phyloP scores from a whole-genome alignment of 2,329 filamentous ascomycete species.

The Rutstroemia sp. region DNA sequence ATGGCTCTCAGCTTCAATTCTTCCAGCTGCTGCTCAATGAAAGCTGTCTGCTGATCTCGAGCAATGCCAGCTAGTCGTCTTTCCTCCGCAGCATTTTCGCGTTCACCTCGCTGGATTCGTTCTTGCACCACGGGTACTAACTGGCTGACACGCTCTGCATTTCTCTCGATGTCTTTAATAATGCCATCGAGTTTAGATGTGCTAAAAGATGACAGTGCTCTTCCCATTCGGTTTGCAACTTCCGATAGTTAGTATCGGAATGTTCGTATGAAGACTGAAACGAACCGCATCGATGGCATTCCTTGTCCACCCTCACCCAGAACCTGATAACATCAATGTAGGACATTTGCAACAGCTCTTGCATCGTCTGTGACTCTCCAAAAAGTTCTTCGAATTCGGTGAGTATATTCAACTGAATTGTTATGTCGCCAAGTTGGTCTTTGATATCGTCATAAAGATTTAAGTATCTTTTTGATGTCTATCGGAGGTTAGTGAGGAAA shows the following conservation, averaged over 20 bases:
- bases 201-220: not conserved
- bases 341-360: slow-evolving; percentile 1
- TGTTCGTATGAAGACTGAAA: not conserved
- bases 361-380: slow-evolving; percentile 3
- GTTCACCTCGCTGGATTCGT: not conserved
- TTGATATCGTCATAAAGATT: slow-evolving; percentile 2
- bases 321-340: not conserved
- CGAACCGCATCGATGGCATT: slow-evolving; percentile 1
- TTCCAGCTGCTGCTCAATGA: not conserved
- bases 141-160: not conserved
- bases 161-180: not conserved
- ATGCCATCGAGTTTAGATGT: slow-evolving; percentile 1
- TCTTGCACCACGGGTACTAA: slow-evolving; percentile 4
- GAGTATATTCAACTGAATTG: not conserved
- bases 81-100: slow-evolving; percentile 1
- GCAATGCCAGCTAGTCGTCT: not conserved
- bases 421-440: not conserved
- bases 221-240: slow-evolving; percentile 6
- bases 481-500: not conserved
- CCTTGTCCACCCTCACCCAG: slow-evolving; percentile 3
- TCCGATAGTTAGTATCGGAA: not conserved
- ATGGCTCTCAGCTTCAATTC: not conserved
- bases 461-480: not conserved
- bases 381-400: slow-evolving; percentile 3
- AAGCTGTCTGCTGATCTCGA: not conserved